Evolutionary conservation across 148 eudicot genomes (phyloP), one percentile per base, ranked within the genome.

Genomic region (Arbutus unedo): DNA sequence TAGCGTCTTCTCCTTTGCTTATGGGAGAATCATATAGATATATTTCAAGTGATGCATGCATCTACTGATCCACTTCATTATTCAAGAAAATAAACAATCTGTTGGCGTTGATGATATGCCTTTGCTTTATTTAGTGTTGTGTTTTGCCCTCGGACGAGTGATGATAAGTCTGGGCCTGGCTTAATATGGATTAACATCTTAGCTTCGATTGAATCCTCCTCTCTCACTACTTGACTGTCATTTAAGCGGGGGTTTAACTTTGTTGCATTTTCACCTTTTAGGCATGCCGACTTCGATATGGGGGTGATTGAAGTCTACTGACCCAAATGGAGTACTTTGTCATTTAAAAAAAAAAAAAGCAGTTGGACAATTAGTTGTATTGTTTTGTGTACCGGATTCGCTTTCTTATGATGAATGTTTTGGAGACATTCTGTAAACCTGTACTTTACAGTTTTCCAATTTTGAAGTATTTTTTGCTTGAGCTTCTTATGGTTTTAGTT

Each of bases 361-460:
- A 0, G 18, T 72, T 72, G 19, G 50, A 8, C 9, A 44, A 72
- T 8, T 72, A 14, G 50, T 74, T 16, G 77, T 74, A 48, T 3
- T 74, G 38, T 31, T 23, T 25, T 21, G 38, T 59, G 68, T 11
- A 9, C 31, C 57, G 9, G 23, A 19, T 41, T 54, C 1, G 4
- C 81, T 55, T 56, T 57, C 31, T 3, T 43, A 49, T 57, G 43
- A 48, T 23, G 16, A 16, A 43, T 38, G 10, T 43, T 78, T 57
- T 6, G 81, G 56, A 4, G 64, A 49, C 82, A 82, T 16, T 80
- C 21, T 41, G 55, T 48, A 43, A 76, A 76, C 79, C 60, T 51
- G 60, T 16, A 66, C 45, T 51, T 76, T 76, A n/a, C 51, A 6
- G 2, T 51, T 76, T 76, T 14, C 5, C 44, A 47, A 57, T 70